Base-by-base conservation (phyloP, 2,329 filamentous ascomycete species). In the Aspergillus nomiae region DNA sequence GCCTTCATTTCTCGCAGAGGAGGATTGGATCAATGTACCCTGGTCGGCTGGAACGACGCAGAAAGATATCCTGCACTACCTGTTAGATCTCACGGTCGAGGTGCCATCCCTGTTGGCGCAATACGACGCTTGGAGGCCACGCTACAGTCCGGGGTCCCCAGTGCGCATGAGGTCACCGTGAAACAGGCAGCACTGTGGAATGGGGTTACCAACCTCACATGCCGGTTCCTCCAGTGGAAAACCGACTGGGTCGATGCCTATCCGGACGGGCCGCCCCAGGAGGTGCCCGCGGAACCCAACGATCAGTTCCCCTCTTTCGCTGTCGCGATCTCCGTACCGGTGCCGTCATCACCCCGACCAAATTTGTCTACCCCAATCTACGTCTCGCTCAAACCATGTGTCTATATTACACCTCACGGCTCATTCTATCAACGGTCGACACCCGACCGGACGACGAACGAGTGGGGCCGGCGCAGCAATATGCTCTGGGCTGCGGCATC, bases 11-110 rank as follows among this genome's bases (percentile, higher is more conserved):
- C 70, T 79, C 12, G 73, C 75, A 5, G 66, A 62, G 12, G 71
- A 77, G 48, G 76, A 77, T 41, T 79, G 77, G 77, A 79, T 78
- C 56, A 76, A 71, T 9, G 66, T 79, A 19, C 77, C 77, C 0
- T 79, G 77, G 77, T 75, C 76, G 32, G 71, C 73, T 30, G 72
- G 71, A 3, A 77, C 76, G 8, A 77, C 71, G 14, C 66, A 63
- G 4, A 79, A 78, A 62, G 76, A 79, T 53, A 73, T 78, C 24
- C 58, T 78, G 14, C 76, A 79, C 55, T 70, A 78, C 61, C 64
- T 79, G 0, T 64, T 78, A 4, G 77, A 79, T 58, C 64, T 78
- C 19, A 76, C 74, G 4, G 71, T 74, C 9, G 75, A 77, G 12
- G 69, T 79, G 2, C 75, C 77, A 0, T 71, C 67, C 9, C 62